Base-by-base conservation (phyloP, 345 rosid species). In the Citrus unshiu region DNA sequence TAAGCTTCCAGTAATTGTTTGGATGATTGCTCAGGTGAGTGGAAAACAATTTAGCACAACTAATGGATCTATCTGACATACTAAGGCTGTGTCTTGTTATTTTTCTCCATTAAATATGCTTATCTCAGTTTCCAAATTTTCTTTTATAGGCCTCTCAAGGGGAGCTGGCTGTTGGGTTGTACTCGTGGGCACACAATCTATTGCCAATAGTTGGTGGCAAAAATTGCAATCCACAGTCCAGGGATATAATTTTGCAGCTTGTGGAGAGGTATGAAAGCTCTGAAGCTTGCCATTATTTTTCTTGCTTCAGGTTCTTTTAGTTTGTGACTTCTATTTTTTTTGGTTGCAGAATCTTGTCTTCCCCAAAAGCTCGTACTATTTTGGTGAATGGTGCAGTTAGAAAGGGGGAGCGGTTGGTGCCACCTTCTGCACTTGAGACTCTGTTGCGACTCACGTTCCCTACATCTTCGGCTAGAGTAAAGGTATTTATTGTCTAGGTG, bases 1-100 rank as follows among this genome's bases (percentile, higher is more conserved):
- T 78, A 93, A 91, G 80, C 92, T 91, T 81, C 90, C 88, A 3
- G 86, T 91, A 74, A 76, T 85, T 78, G 84, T 87, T 39, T 93
- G 97, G 97, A 88, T 87, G 90, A 84, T 91, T 80, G 85, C 90
- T 63, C 97, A 93, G 93, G 97, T 91, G 78, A 61, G 72, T 70
- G 60, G 58, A 29, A 16, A n/a, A 22, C 60, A 74, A 14, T 29
- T 46, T 30, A 73, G 34, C 46, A 18, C 6, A 12, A 61, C 51
- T 32, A 40, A 30, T 30, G 13, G 40, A 25, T 73, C 39, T 74
- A 70, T 60, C 61, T 32, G 35, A 58, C 60, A 37, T 62, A 67
- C 74, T 25, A 70, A 66, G 39, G n/a, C n/a, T 71, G 22, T 62
- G 19, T 5, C 16, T 69, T 72, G 9, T 68, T 70, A 70, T 3